Evolutionary conservation across 2,329 filamentous ascomycete genomes (phyloP).

Genomic region (Fusarium papillatum): DNA sequence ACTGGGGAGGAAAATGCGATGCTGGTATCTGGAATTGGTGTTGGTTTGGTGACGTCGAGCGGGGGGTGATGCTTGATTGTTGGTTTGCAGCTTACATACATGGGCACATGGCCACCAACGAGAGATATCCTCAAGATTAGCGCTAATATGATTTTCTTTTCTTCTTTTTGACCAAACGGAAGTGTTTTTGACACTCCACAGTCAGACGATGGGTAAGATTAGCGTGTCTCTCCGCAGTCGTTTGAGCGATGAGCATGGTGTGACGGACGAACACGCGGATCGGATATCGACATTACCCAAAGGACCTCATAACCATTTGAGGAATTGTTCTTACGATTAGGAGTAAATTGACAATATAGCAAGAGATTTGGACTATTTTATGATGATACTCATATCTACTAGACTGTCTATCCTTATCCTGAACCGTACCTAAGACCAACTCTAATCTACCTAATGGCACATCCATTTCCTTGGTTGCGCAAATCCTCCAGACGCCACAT

Average conservation of each 20-base stretch:
- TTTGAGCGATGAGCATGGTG: not conserved
- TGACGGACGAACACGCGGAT: not conserved
- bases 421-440: not conserved
- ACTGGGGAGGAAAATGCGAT: slow-evolving; percentile 2
- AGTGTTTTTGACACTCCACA: not conserved
- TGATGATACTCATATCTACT: not conserved
- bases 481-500: not conserved
- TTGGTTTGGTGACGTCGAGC: slow-evolving; percentile 15
- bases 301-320: not conserved
- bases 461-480: not conserved
- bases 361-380: not conserved
- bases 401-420: not conserved
- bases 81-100: slow-evolving; percentile 4
- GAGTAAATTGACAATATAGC: not conserved
- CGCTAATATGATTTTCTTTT: slow-evolving; percentile 19
- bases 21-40: slow-evolving; percentile 15
- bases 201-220: slow-evolving; percentile 11
- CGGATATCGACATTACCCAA: not conserved
- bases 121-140: slow-evolving; percentile 28
- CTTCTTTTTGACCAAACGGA: not conserved
- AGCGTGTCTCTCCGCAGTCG: not conserved
- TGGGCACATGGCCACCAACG: slow-evolving; percentile 6
- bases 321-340: not conserved
- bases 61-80: slow-evolving; percentile 7
- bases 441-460: not conserved